Evolutionary conservation across 768 basidiomycete genomes (phyloP), one percentile per base, ranked within the genome.

Genomic region (Collybia sordida): DNA sequence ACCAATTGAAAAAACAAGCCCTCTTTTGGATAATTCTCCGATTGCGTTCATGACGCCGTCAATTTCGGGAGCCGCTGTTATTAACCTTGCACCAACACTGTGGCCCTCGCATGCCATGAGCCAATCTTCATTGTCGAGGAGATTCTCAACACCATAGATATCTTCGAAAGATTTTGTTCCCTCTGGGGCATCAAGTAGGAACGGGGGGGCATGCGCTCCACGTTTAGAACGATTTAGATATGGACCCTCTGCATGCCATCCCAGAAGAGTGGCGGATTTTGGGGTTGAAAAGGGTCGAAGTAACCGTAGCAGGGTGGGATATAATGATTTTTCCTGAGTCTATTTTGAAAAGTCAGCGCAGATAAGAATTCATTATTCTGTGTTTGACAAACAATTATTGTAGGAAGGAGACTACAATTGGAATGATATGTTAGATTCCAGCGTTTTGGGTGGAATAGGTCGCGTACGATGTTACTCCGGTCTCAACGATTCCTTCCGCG

Each of bases 211-310:
- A 63, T 96, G 93, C 2, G 89, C 90, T 2, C 93, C 93, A 38
- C 88, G 83, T 64, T 93, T 93, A n/a, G 78, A 77, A 35, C 82
- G 69, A 47, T 91, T 85, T 37, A 94, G 76, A 72, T 94, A 95
- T 0, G 93, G 93, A 0, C 93, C 93, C 67, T 96, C 93, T 22
- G 81, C 89, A 56, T 96, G 93, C 86, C 89, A 95, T 22, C 93
- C 93, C 11, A 95, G 79, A 3, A 93, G 65, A 27, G 80, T 85
- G 0, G 93, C 91, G 8, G 86, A 86, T 8, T 57, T 72, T 0
- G 80, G 71, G 12, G 81, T 78, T 12, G 83, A 80, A 60, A 82
- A 83, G 1, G 90, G 90, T 28, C 78, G 78, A 22, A 93, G 75
- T 15, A 91, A 75, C 49, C 73, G 70, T 1, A 93, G 72, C 23